Conservation (phyloP, 108 stramenopile genomes). For the Chaetoceros muelleri region DNA sequence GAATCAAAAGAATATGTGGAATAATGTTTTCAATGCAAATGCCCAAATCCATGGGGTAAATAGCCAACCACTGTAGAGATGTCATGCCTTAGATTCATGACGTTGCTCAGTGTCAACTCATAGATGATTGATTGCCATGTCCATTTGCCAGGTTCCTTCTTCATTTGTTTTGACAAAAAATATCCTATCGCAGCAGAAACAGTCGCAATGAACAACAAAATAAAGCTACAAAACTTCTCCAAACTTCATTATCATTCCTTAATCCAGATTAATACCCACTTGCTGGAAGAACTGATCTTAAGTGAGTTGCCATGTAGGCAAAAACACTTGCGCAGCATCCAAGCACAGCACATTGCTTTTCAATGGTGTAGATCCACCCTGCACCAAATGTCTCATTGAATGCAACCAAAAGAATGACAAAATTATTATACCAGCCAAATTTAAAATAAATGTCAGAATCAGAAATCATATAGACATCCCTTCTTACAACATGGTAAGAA, state of each 20-base stretch:
- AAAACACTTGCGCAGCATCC: conserved; percentile 33
- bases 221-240: conserved; percentile 30
- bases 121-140: conserved; percentile 27
- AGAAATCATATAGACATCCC: too few species aligned
- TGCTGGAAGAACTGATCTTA: conserved; percentile 32
- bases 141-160: conserved; percentile 11
- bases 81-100: conserved; percentile 28
- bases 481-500: too few species aligned
- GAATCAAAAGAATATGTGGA: conserved; percentile 38
- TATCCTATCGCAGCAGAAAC: conserved; percentile 14
- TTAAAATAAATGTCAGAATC: too few species aligned
- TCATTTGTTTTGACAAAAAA: conserved; percentile 21
- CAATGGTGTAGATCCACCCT: conserved; percentile 46
- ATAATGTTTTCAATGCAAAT: conserved; percentile 35
- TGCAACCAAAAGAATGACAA: conserved; percentile 49
- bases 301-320: conserved; percentile 31
- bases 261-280: too few species aligned
- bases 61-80: conserved; percentile 28
- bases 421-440: conserved; percentile 61
- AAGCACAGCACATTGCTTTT: conserved; percentile 18
- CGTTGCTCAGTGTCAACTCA: conserved; percentile 30
- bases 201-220: conserved; percentile 15
- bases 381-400: conserved; percentile 40
- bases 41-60: conserved; percentile 42
- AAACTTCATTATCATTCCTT: conserved; percentile 20